Evolutionary conservation across 108 stramenopile species (phyloP).

Genomic region (Parietichytrium sp.): DNA sequence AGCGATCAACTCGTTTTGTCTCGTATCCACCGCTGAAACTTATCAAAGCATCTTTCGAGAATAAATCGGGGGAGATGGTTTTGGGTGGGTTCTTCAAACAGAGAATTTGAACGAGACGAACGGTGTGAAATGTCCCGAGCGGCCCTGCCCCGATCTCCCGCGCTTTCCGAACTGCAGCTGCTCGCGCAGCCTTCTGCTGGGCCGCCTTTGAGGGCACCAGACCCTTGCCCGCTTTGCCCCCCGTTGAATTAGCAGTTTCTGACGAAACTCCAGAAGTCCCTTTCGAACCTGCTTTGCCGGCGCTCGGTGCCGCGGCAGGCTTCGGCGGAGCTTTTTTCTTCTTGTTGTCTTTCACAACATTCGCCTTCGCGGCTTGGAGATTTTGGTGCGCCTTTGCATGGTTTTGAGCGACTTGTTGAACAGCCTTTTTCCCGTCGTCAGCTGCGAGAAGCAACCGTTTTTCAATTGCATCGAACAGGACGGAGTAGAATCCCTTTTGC

Average conservation of each 20-base stretch:
- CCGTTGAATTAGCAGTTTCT: not conserved
- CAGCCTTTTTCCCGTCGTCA: slow-evolving; percentile 17
- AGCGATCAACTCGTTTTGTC: not conserved
- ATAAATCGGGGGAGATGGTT: not conserved
- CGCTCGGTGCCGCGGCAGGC: not conserved
- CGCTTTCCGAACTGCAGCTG: not conserved
- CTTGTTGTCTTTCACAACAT: not conserved
- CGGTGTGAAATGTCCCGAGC: not conserved
- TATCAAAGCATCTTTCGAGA: too few species aligned
- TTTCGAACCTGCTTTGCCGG: not conserved
- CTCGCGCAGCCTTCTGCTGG: slow-evolving; percentile 5
- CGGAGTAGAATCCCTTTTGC: not conserved
- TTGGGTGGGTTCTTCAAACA: not conserved
- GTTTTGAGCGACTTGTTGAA: not conserved
- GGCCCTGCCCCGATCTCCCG: slow-evolving; percentile 1
- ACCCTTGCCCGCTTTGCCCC: not conserved
- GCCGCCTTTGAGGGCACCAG: not conserved
- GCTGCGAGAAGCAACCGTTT: not conserved
- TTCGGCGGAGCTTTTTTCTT: not conserved
- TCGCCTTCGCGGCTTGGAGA: not conserved
- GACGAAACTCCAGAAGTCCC: not conserved
- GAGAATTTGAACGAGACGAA: not conserved
- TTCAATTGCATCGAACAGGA: not conserved
- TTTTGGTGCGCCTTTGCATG: slow-evolving; percentile 6
- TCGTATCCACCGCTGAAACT: too few species aligned